Conservation (phyloP, 306 rosid species). For the Castanospermum australe region DNA sequence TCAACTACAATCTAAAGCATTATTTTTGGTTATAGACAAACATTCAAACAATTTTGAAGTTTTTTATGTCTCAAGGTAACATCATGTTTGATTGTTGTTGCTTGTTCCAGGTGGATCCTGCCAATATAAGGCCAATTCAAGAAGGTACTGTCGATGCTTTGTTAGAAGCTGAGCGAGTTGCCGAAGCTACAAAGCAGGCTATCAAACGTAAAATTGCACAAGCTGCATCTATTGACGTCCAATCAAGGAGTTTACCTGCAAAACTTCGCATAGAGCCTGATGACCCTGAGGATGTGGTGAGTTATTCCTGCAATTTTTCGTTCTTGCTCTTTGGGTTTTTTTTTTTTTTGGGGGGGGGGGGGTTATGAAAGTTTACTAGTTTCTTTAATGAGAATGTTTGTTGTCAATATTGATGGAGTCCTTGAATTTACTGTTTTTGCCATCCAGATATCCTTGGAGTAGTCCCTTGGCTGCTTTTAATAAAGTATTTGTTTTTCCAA, state of each 20-base stretch:
- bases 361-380: background rate
- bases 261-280: conserved; percentile 92
- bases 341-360: no score
- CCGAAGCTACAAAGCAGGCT: conserved; percentile 97
- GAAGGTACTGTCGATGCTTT: conserved; percentile 76
- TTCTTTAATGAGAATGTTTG: background rate
- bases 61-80: background rate
- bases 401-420: conserved; percentile 4
- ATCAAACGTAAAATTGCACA: conserved; percentile 91
- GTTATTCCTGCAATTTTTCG: conserved; percentile 20
- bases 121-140: conserved; percentile 76
- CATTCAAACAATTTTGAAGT: background rate
- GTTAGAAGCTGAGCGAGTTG: conserved; percentile 89
- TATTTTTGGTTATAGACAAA: conserved; percentile 8
- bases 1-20: conserved; percentile 6
- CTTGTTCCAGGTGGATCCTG: conserved; percentile 88
- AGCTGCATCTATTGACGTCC: conserved; percentile 83
- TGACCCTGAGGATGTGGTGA: conserved; percentile 97
- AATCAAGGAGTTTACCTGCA: conserved; percentile 79
- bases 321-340: background rate
- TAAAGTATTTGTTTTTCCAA: background rate
- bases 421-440: background rate
- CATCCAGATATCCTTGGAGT: background rate
- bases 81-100: conserved; percentile 12
- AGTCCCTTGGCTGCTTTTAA: background rate